phyloP scores from a whole-genome alignment of 768 basidiomycete species.

The Amanita brunnescens region DNA sequence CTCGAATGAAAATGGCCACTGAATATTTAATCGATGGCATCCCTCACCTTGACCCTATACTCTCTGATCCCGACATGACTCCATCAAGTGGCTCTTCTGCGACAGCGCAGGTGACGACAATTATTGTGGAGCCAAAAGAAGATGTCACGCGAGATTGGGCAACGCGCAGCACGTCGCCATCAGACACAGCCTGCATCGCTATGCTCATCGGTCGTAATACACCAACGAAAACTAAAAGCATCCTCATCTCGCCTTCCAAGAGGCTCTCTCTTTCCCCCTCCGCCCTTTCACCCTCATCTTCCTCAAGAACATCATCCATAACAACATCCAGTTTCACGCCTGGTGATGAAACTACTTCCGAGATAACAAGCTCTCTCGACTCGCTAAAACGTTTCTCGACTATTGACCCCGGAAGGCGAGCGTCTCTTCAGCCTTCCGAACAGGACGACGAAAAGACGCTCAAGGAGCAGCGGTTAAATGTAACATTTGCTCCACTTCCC shows the following conservation, averaged over 20 bases:
- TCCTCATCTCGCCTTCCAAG: slow-evolving; percentile 1
- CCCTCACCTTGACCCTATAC: not conserved
- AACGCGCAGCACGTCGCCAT: not conserved
- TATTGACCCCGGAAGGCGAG: not conserved
- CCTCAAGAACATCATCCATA: not conserved
- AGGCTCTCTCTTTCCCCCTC: not conserved
- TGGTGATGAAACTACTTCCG: not conserved
- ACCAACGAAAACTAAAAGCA: slow-evolving; percentile 1
- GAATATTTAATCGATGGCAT: not conserved
- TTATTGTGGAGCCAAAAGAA: slow-evolving; percentile 3
- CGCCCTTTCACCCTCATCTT: not conserved
- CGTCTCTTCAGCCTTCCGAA: not conserved
- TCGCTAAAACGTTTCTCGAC: not conserved
- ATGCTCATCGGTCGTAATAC: not conserved
- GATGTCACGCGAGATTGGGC: not conserved
- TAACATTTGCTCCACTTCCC: slow-evolving; percentile 56
- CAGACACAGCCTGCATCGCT: not conserved
- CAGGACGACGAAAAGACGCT: not conserved
- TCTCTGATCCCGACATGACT: not conserved
- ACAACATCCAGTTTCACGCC: not conserved
- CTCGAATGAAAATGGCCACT: not conserved
- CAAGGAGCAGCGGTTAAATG: slow-evolving; percentile 20
- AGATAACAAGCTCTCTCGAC: not conserved
- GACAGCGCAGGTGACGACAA: not conserved
- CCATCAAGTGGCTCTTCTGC: not conserved